Base-by-base conservation (phyloP, 805 yeast species). In the Saturnispora quitensis region DNA sequence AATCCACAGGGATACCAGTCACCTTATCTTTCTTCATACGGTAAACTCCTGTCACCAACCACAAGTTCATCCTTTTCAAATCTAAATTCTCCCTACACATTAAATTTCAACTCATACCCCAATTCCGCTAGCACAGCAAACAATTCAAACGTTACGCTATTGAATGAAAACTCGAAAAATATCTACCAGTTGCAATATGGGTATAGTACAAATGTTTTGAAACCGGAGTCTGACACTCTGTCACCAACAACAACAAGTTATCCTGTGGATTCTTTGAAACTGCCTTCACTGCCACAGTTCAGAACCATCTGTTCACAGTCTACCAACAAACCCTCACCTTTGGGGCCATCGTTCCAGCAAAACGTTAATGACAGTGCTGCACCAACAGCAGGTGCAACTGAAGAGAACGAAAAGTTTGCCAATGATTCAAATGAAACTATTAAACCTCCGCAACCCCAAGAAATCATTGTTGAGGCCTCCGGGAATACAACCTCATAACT, bases 361-460 rank as follows among this genome's bases (percentile, higher is more conserved):
- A 38, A 17, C 10, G 40, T 7, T n/a, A 36, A 18, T 18, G 24
- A 38, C 22, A 17, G 18, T 38, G 25, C 12, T 18, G 24, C 22
- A 17, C 22, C 24, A 18, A n/a, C 24, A 20, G 22, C 15, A 18
- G 22, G 13, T 5, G 28, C 28, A 25, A 27, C 18, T 36, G 45
- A 38, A 7, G 50, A 40, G n/a, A 12, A 27, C 13, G 50, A 40
- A 22, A 40, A 45, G 33, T 36, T 13, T 33, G n/a, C 38, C 3
- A 40, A 47, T 20, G 51, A 42, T 20, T 48, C 51, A 15, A 45
- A 48, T 24, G 51, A 48, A 17, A 48, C 51, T 5, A 48, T 48
- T 2, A 47, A 47, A 20, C 45, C 50, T 22, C 13, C n/a, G 22
- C 24, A 24, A 36, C 28, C 31, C 17, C 43, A 46, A 27, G 31